phyloP scores from a whole-genome alignment of 768 basidiomycete genomes.

The Arthromyces matolae region DNA sequence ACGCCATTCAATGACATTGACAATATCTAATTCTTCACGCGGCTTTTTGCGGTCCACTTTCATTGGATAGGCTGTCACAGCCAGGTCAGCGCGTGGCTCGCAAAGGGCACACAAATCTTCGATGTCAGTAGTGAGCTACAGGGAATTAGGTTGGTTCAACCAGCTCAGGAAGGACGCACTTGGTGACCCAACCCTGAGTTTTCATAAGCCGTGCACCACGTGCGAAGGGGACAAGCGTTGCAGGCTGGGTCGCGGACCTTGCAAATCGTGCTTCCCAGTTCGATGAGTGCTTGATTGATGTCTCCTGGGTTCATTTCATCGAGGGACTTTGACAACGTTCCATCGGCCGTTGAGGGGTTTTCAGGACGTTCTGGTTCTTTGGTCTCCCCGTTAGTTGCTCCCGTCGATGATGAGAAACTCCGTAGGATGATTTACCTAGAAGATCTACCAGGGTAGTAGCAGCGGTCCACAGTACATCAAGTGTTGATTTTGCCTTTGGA shows the following conservation, averaged over 20 bases:
- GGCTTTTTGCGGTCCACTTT: slow-evolving; percentile 77
- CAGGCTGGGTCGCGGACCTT: slow-evolving; percentile 81
- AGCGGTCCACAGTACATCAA: slow-evolving; percentile 79
- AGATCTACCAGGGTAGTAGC: slow-evolving; percentile 64
- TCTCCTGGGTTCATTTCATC: slow-evolving; percentile 60
- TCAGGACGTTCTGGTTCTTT: background rate
- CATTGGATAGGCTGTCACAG: slow-evolving; percentile 84
- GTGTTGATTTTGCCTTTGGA: slow-evolving; percentile 74
- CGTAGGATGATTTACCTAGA: slow-evolving; percentile 14
- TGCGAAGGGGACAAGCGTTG: slow-evolving; percentile 61
- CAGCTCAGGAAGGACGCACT: background rate
- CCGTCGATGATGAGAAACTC: background rate
- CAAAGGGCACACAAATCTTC: slow-evolving; percentile 77
- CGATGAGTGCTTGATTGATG: slow-evolving; percentile 91
- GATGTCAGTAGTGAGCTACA: slow-evolving; percentile 47
- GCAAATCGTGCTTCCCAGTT: slow-evolving; percentile 91
- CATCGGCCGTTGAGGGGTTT: slow-evolving; percentile 14
- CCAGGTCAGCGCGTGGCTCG: slow-evolving; percentile 43
- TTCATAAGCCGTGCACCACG: slow-evolving; percentile 65
- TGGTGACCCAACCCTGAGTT: slow-evolving; percentile 5
- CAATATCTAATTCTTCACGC: slow-evolving; percentile 79
- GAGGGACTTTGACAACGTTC: too few relatives aligned
- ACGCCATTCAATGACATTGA: slow-evolving; percentile 84
- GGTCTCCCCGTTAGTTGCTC: background rate
- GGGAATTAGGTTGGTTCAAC: background rate